Conservation (phyloP, 1,284 basidiomycete species). For the Ganoderma sinense region DNA sequence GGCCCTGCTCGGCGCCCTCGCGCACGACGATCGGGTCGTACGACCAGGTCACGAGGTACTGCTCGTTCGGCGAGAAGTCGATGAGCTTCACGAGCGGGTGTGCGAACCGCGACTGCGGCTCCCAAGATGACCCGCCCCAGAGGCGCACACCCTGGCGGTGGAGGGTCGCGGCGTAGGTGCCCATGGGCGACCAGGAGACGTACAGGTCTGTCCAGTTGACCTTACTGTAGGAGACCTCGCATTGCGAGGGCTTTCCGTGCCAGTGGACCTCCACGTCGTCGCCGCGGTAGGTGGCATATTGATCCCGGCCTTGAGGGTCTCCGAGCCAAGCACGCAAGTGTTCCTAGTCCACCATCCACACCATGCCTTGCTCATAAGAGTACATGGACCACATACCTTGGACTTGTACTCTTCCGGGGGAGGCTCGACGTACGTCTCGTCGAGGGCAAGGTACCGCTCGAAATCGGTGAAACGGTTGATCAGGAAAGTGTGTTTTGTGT, state of each 20-base stretch:
- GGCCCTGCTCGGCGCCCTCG: constrained; percentile 82
- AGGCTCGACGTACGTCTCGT: constrained; percentile 88
- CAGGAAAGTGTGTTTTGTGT: constrained; percentile 91
- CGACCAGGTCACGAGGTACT: constrained; percentile 98
- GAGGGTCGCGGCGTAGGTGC: constrained; percentile 93
- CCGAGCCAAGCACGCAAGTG: constrained; percentile 96
- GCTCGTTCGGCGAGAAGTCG: constrained; percentile 98
- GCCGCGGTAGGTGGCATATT: constrained; percentile 94
- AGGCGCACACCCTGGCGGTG: constrained; percentile 96
- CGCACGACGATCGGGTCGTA: constrained; percentile 93
- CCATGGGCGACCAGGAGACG: constrained; percentile 96
- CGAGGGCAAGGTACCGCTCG: constrained; percentile 83
- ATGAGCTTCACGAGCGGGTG: constrained; percentile 96
- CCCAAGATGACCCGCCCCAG: constrained; percentile 94
- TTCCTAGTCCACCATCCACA: constrained; percentile 62
- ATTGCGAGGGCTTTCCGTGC: constrained; percentile 92
- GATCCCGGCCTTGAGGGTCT: constrained; percentile 93
- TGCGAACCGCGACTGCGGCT: constrained; percentile 88
- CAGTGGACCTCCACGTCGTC: constrained; percentile 93
- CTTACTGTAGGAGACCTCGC: constrained; percentile 82
- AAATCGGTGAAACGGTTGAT: constrained; percentile 95
- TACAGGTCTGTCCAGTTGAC: constrained; percentile 96
- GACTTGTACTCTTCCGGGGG: constrained; percentile 83
- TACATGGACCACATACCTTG: constrained; percentile 58
- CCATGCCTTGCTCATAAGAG: background rate